Percentiles rank a stretch among this genome's conserved stretches.
Evolutionary conservation across 2,329 filamentous ascomycete species (phyloP).

Genomic region (Rutstroemia sp.): DNA sequence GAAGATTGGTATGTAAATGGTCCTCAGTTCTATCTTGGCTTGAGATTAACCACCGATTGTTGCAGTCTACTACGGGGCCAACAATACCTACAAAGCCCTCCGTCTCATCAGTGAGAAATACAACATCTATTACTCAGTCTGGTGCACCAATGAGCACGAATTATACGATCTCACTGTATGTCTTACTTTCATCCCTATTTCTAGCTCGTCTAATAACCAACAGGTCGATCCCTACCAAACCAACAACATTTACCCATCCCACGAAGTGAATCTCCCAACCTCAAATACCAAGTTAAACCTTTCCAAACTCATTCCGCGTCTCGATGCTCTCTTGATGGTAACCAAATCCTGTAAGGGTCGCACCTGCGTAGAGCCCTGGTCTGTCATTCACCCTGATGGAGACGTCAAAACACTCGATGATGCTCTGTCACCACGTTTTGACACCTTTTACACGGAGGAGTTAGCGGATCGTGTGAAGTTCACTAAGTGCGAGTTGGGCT

Average conservation of each 20-base stretch:
- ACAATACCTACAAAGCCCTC: constrained; percentile 44
- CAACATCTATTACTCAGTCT: constrained; percentile 58
- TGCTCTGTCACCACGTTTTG: constrained; percentile 41
- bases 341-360: constrained; percentile 52
- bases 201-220: neutral
- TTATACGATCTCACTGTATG: constrained; percentile 53
- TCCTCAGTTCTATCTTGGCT: neutral
- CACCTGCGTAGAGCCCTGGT: constrained; percentile 50
- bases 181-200: neutral
- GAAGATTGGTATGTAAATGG: constrained; percentile 14
- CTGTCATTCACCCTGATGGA: constrained; percentile 43
- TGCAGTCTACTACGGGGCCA: constrained; percentile 22
- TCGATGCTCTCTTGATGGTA: constrained; percentile 52
- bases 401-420: constrained; percentile 43
- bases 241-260: constrained; percentile 34
- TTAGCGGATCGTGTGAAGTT: constrained; percentile 38
- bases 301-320: constrained; percentile 30
- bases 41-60: neutral
- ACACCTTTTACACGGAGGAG: constrained; percentile 43
- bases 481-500: constrained; percentile 46
- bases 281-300: constrained; percentile 15
- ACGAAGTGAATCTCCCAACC: constrained; percentile 24
- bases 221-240: constrained; percentile 47
- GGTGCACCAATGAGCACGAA: constrained; percentile 62
- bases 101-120: constrained; percentile 41